These are phyloP conservation scores for Sugiyamaella pinicola DNA, from an alignment of 1,139 yeast species.

Conservation along the genomic window DNA sequence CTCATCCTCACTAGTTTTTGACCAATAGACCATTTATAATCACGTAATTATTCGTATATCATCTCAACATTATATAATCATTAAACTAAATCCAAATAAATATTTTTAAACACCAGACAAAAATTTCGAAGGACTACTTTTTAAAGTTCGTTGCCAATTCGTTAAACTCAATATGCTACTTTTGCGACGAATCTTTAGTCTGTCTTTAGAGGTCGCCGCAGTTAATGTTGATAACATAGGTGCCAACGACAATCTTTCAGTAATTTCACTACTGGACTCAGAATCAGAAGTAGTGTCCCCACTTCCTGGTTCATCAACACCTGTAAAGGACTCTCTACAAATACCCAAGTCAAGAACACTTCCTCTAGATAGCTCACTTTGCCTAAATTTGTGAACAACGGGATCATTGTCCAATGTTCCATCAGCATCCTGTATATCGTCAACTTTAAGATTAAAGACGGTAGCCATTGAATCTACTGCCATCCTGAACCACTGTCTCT, in stretches of 20 bases:
- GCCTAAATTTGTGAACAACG: constrained; percentile 29
- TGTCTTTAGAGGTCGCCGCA: constrained; percentile 5
- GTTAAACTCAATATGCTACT: constrained; percentile 24
- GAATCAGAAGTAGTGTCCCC: constrained; percentile 4
- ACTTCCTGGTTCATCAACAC: constrained; percentile 1
- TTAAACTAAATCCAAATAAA: constrained; percentile 7
- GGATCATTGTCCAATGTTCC: constrained; percentile 33
- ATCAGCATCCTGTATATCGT: constrained; percentile 27
- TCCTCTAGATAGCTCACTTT: constrained; percentile 4
- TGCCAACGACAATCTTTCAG: constrained; percentile 8
- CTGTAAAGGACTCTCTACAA: constrained; percentile 14
- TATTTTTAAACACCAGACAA: constrained; percentile 6
- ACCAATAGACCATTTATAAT: neutral
- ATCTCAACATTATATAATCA: constrained; percentile 13
- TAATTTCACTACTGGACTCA: neutral
- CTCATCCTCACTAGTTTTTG: too few species aligned
- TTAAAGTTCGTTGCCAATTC: constrained; percentile 24
- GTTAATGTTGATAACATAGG: constrained; percentile 3
- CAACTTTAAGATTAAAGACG: constrained; percentile 29
- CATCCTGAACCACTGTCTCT: constrained; percentile 35
- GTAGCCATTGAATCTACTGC: constrained; percentile 36
- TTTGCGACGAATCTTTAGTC: constrained; percentile 21
- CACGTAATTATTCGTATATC: constrained; percentile 10
- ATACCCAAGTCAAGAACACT: constrained; percentile 19
- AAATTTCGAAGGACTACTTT: constrained; percentile 15